Percentiles rank a stretch among this genome's conserved stretches.
Conservation (phyloP, 1,284 basidiomycete genomes). For the Sanghuangporus weigelae region DNA sequence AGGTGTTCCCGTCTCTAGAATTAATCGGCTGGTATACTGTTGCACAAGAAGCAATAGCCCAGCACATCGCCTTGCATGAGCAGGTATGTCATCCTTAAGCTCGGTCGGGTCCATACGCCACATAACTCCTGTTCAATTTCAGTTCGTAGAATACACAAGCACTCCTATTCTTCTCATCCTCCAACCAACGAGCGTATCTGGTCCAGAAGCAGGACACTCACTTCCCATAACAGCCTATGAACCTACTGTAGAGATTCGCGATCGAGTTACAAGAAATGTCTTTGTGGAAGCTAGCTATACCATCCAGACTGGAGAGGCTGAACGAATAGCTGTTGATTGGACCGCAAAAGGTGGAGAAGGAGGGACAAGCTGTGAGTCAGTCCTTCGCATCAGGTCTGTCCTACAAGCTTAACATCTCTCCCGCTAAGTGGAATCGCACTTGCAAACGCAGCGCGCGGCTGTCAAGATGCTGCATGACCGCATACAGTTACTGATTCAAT, state of each 20-base stretch:
- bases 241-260: slow-evolving; percentile 76
- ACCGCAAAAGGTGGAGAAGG: slow-evolving; percentile 86
- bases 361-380: slow-evolving; percentile 65
- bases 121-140: slow-evolving; percentile 58
- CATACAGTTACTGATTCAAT: slow-evolving; percentile 77
- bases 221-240: slow-evolving; percentile 90
- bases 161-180: slow-evolving; percentile 74
- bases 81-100: slow-evolving; percentile 51
- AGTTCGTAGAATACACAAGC: slow-evolving; percentile 72
- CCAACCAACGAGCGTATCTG: slow-evolving; percentile 45
- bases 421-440: slow-evolving; percentile 77
- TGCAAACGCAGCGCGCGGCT: slow-evolving; percentile 90
- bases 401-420: background rate
- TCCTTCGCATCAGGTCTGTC: background rate
- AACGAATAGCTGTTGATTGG: slow-evolving; percentile 97
- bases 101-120: slow-evolving; percentile 5
- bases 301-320: slow-evolving; percentile 97
- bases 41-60: slow-evolving; percentile 60
- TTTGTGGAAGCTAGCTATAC: slow-evolving; percentile 80
- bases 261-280: slow-evolving; percentile 69
- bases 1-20: slow-evolving; percentile 95
- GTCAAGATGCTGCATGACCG: slow-evolving; percentile 95
- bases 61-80: slow-evolving; percentile 80
- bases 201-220: slow-evolving; percentile 54
- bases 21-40: slow-evolving; percentile 97